Evolutionary conservation across 2,329 filamentous ascomycete species (phyloP).

Genomic region (Penicillium sp.): DNA sequence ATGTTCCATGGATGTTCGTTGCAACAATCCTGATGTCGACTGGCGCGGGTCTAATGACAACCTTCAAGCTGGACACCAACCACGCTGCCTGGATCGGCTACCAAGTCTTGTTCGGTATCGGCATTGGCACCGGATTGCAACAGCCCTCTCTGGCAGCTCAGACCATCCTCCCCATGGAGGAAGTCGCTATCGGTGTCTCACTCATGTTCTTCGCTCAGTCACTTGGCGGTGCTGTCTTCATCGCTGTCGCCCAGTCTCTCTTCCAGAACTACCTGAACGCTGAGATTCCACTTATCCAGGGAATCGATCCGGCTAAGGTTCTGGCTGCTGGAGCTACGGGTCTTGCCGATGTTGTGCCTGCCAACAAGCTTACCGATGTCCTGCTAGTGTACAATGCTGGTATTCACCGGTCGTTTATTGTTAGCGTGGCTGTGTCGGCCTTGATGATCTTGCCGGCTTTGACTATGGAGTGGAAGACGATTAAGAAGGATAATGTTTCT

Average conservation of each 20-base stretch:
- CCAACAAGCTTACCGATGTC: conserved; percentile 22
- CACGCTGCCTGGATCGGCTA: conserved; percentile 31
- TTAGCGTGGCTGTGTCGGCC: conserved; percentile 18
- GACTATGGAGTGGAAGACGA: conserved; percentile 15
- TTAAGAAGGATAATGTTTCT: conserved; percentile 9
- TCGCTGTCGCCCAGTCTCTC: conserved; percentile 28
- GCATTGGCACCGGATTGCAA: conserved; percentile 28
- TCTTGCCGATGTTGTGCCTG: conserved; percentile 17
- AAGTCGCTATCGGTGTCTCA: conserved; percentile 28
- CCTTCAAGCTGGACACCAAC: conserved; percentile 24
- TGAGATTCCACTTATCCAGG: conserved; percentile 18
- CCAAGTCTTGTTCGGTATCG: conserved; percentile 29
- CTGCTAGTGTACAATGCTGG: conserved; percentile 25
- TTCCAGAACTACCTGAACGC: conserved; percentile 26
- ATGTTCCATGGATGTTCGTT: conserved; percentile 49
- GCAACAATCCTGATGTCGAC: conserved; percentile 23
- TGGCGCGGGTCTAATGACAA: conserved; percentile 28
- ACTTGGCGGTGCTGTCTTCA: conserved; percentile 28
- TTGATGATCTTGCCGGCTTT: conserved; percentile 7
- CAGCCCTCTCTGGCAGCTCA: conserved; percentile 29
- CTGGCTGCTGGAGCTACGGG: conserved; percentile 25
- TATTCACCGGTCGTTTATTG: conserved; percentile 24
- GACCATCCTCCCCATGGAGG: conserved; percentile 20
- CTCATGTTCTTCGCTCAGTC: conserved; percentile 31
- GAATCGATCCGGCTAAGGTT: conserved; percentile 19